Evolutionary conservation across 495 filamentous ascomycete genomes (phyloP).

Genomic region (Chlorociboria aeruginascens): DNA sequence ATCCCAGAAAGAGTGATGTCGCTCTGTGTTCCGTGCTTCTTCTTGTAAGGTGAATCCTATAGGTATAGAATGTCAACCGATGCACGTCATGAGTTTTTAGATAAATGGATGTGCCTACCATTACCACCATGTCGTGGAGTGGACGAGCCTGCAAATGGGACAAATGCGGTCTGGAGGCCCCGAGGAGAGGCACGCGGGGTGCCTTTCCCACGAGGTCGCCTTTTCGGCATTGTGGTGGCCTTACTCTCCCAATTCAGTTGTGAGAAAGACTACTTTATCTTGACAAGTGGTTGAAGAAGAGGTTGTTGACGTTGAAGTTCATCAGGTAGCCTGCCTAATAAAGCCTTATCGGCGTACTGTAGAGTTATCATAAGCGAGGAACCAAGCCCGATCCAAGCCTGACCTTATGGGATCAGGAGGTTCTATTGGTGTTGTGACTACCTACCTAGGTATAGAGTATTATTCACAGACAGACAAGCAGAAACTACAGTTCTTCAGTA

Average conservation of each 20-base stretch:
- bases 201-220: background rate
- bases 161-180: background rate
- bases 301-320: background rate
- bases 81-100: background rate
- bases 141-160: conserved; percentile 1
- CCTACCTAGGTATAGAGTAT: too few species aligned
- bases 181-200: background rate
- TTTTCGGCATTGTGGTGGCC: background rate
- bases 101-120: background rate
- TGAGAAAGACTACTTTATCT: too few species aligned
- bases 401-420: background rate
- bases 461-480: too few species aligned
- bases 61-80: background rate
- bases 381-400: background rate
- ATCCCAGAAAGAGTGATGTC: conserved; percentile 33
- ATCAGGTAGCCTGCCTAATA: background rate
- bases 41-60: conserved; percentile 40
- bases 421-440: too few species aligned
- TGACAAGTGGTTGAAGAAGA: background rate
- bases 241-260: background rate
- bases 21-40: conserved; percentile 66
- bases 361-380: background rate
- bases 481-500: too few species aligned
- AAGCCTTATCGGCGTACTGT: background rate
- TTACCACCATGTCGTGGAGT: background rate